Base-by-base conservation (phyloP, 2,329 filamentous ascomycete species). In the Magnaporthales sp. region DNA sequence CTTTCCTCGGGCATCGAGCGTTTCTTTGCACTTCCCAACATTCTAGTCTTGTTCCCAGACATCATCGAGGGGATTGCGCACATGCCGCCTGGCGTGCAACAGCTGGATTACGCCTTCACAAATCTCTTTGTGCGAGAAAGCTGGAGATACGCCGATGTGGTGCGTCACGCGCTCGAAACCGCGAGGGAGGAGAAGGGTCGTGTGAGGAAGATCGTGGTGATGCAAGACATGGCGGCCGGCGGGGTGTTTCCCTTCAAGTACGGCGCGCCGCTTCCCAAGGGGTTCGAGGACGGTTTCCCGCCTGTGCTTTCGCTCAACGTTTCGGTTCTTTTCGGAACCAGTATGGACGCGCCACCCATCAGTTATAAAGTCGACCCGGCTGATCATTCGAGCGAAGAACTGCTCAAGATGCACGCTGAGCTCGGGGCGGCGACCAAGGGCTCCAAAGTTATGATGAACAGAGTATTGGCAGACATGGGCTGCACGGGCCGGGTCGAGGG, bases 401-500 rank as follows among this genome's bases (percentile, higher is more conserved):
- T 66, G 13, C 29, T 67, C 27, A 24, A 67, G 46, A 8, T 67
- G 56, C 10, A 65, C 5, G 13, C 24, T 9, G 8, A 7, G 24
- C 24, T 19, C 19, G 58, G 15, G 3, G 64, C 54, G 11, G 30
- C 9, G 9, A 56, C n/a, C 3, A 29, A 24, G 24, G 26, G 27
- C 10, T 26, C 56, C 56, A 27, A 8, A 13, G 24, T 29, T 24
- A 0, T 13, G 4, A 6, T 26, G 19, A n/a, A 38, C 30, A 19
- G 51, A 15, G 3, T 66, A 4, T 22, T 31, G 19, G 56, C n/a
- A 32, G n/a, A 10, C 26, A 38, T 63, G 38, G 66, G 64, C 26
- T 58, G 58, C 38, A 56, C 32, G 22, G 7, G 13, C 8, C 51
- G 22, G 6, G 13, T 58, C 11, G 27, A 29, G 7, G 66, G 80